Evolutionary conservation across 2,329 filamentous ascomycete genomes (phyloP), one percentile per base, ranked within the genome.

Genomic region (Plenodomus biglobosus): DNA sequence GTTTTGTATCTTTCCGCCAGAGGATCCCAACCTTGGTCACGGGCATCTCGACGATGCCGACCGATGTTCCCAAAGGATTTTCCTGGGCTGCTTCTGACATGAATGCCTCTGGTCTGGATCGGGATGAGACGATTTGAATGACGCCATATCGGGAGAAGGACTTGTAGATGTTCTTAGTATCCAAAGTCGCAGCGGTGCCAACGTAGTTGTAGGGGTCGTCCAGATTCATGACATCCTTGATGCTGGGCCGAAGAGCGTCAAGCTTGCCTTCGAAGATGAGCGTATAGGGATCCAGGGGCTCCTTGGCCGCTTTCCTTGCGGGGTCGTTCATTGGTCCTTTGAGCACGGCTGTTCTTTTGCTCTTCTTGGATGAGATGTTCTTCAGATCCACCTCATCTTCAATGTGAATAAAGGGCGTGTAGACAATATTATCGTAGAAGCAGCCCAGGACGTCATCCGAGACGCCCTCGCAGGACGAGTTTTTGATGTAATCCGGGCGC

Each of bases 401-500:
- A 38, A 96, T 91, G 65, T 96, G 91, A 59, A 99, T 96, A 68
- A 99, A 99, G 1, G 94, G 94, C 1, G 94, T 99, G 69, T 99
- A 99, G 48, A 88, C 89, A 40, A 99, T 95, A 68, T 99, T 99
- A 76, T 99, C 94, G 74, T 97, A 99, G 68, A 99, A 95, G 68
- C 92, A 96, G 64, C 91, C 91, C 13, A 97, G 78, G 36, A 97
- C 88, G 57, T 97, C 92, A 58, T 95, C 89, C 43, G 88, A 89
- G n/a, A 97, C 88, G 5, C 90, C 90, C 68, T 97, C 92, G 2
- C 89, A 91, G 18, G 85, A 85, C 0, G 92, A 95, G 69, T 97
- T 97, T 73, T 95, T 96, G 60, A 97, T 80, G 72, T 99, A 99
- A 65, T 97, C 94, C 0, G 82, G 76, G 68, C 95, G 95, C 66